A percentile compares a stretch with the other conserved stretches of the same genome.
phyloP scores from a whole-genome alignment of 345 rosid genomes.

The Odontarrhena argentea region DNA sequence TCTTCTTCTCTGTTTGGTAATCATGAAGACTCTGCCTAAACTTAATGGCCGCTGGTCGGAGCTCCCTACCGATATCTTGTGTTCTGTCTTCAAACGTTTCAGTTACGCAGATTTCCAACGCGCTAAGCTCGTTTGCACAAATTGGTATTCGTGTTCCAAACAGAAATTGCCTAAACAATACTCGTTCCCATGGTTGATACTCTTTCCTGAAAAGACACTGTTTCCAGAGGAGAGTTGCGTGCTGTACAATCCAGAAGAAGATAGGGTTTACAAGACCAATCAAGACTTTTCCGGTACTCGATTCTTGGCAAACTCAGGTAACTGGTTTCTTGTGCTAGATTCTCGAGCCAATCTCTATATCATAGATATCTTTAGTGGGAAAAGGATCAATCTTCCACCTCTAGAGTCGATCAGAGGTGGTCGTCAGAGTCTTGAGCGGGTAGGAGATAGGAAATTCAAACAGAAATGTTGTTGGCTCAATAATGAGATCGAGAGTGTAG shows the following conservation, averaged over 20 bases:
- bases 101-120: background rate
- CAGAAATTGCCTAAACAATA: background rate
- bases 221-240: conserved; percentile 9
- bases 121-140: background rate
- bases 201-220: conserved; percentile 3
- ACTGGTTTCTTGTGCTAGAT: conserved; percentile 23
- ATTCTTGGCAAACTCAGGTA: conserved; percentile 20
- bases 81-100: conserved; percentile 8
- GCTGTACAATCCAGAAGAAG: conserved; percentile 5
- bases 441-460: background rate
- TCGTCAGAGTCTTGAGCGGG: background rate
- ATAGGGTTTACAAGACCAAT: conserved; percentile 1
- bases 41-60: background rate
- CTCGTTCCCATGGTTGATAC: background rate
- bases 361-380: conserved; percentile 6
- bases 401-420: conserved; percentile 11
- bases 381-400: conserved; percentile 13
- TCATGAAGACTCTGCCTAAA: background rate
- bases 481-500: background rate
- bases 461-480: background rate
- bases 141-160: conserved; percentile 5
- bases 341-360: conserved; percentile 15
- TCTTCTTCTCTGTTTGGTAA: too few relatives aligned
- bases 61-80: conserved; percentile 14
- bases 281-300: background rate